Base-by-base conservation (phyloP, 805 yeast species). In the Lachancea sp. region DNA sequence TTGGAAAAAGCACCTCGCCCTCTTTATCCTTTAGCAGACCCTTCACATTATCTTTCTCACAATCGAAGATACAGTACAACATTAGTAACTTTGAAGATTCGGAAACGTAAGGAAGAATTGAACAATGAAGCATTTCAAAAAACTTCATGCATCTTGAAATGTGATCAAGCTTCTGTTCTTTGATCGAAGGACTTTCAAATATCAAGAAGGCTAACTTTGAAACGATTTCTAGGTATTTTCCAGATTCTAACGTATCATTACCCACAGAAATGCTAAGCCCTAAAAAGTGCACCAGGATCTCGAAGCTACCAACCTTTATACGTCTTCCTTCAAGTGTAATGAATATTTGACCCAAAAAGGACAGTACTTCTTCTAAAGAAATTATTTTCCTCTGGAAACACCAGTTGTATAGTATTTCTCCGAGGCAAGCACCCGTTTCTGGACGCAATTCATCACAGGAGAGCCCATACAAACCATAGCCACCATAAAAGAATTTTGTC, bases 231-330 rank as follows among this genome's bases (percentile, higher is more conserved):
- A 60, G 45, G 42, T 67, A 60, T 13, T 51, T 50, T 6, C 45
- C 38, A 16, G 49, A 54, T 1, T 48, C 49, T 5, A 67, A 38
- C 37, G 56, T 64, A 1, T 53, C 48, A 9, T 43, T 46, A 35
- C 64, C 58, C 6, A 46, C 40, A 1, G 56, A 47, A 12, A 54
- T 43, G 35, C 52, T 56, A n/a, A 65, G 43, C 4, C 56, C 51
- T 4, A 55, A 40, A 36, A 57, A 68, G 31, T 69, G 68, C 12
- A 58, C 45, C 8, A 68, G 43, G 0, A 72, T 64, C 42, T 66
- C 65, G 26, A 68, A 53, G 15, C 65, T 49, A 2, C 66, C 67
- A 2, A 56, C 43, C 49, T 61, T 48, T 6, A 49, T 42, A 42
- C 54, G 61, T 34, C 60, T 51, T 3, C 55, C 42, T 3, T 38